Percentiles rank a stretch among this genome's conserved stretches.
Conservation (phyloP, 495 filamentous ascomycete genomes). For the Wilcoxina mikolae region DNA sequence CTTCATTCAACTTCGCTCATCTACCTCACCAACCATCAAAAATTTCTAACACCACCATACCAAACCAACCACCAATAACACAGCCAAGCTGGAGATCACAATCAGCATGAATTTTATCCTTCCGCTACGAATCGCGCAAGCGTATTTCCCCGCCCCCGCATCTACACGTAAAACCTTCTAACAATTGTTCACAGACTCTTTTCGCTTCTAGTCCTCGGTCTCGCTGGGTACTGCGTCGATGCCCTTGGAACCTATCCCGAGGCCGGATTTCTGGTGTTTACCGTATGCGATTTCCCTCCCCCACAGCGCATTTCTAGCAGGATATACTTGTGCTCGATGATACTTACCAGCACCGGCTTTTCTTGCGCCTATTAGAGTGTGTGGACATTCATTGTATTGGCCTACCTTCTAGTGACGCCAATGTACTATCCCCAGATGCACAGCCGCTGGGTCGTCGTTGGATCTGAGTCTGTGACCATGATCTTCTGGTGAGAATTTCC, state of each 20-base stretch:
- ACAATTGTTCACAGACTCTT: neutral
- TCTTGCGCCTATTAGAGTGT: slow-evolving; percentile 17
- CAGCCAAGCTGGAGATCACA: slow-evolving; percentile 1
- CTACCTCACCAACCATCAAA: too few species aligned
- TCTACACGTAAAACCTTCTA: neutral
- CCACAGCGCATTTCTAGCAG: neutral
- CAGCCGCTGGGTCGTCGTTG: slow-evolving; percentile 28
- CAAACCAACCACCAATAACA: slow-evolving; percentile 2
- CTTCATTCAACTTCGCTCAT: too few species aligned
- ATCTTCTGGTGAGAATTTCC: slow-evolving; percentile 22
- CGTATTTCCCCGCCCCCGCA: neutral
- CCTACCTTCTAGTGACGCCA: slow-evolving; percentile 25
- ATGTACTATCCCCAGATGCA: slow-evolving; percentile 27
- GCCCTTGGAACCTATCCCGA: neutral
- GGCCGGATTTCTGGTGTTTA: slow-evolving; percentile 23
- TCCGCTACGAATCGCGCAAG: slow-evolving; percentile 21
- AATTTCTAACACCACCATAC: too few species aligned
- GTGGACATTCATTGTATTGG: slow-evolving; percentile 26
- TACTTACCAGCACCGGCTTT: slow-evolving; percentile 10
- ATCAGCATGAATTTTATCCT: slow-evolving; percentile 25
- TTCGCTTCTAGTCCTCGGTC: slow-evolving; percentile 20
- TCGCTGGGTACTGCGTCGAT: slow-evolving; percentile 25
- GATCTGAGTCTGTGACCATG: slow-evolving; percentile 26
- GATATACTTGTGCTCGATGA: slow-evolving; percentile 2
- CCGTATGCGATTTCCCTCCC: slow-evolving; percentile 16